Conservation (phyloP, 257 asterid species). For the Fraxinus cuspidata region DNA sequence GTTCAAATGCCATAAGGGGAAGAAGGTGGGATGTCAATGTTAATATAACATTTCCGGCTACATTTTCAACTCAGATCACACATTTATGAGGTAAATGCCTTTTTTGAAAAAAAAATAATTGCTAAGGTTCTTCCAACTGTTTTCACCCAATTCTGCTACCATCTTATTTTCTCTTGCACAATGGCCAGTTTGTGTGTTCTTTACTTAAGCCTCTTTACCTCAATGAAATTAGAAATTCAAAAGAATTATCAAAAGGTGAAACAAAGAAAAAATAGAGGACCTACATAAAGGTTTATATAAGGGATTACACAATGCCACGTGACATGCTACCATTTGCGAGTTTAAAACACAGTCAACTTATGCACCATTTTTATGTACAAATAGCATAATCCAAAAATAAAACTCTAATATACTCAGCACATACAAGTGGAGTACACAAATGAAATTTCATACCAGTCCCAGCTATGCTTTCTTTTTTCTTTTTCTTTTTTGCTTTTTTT, state of each 20-base stretch:
- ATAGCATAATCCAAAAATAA: background rate
- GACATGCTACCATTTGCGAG: too few species aligned
- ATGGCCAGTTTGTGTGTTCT: background rate
- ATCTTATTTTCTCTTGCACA: background rate
- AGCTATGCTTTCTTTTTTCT: background rate
- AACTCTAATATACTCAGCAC: background rate
- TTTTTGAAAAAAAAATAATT: background rate
- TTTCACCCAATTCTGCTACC: background rate
- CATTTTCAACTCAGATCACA: background rate
- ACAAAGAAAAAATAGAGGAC: background rate
- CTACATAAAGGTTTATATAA: too few species aligned
- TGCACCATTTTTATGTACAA: too few species aligned
- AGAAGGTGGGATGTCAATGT: background rate
- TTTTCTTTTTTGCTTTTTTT: too few species aligned
- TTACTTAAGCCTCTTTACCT: background rate
- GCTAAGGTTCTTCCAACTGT: background rate
- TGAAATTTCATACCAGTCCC: background rate
- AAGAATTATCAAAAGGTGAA: background rate
- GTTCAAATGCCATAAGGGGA: background rate
- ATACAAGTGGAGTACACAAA: background rate
- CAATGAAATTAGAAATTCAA: background rate
- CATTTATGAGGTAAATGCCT: background rate
- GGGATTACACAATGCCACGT: too few species aligned
- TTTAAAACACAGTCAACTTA: too few species aligned
- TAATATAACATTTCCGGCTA: background rate